Evolutionary conservation across 1,284 basidiomycete species (phyloP), one percentile per base, ranked within the genome.

Genomic region (Somion occarium): DNA sequence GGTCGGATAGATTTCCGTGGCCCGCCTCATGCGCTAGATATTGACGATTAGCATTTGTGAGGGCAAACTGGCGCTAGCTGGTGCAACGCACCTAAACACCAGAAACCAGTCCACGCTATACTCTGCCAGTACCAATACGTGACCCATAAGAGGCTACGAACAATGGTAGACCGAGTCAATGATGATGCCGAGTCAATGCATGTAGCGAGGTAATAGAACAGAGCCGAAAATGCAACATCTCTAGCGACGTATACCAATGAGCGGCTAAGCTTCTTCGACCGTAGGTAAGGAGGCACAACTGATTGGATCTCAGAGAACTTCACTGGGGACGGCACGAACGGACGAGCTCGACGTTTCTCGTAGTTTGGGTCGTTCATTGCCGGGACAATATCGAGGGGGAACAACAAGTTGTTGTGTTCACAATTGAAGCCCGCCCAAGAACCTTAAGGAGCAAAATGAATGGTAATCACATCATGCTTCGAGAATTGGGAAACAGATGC

Each of bases 81-180:
- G n/a, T n/a, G n/a, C n/a, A n/a, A 47, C 53, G 7, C 45, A 56
- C 74, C 76, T 53, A 80, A 63, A 59, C 75, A 77, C 76, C 76
- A 80, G 58, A 71, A 72, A 1, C 75, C 75, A 13, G 76, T 73
- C 23, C 84, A 78, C 46, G 83, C 79, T 44, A 88, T 70, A 46
- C 88, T 83, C 58, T 85, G 79, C 53, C 73, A 73, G 57, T 82
- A 67, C 72, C 78, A 80, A 71, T 91, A 91, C 9, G 69, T 53
- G 9, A 71, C 64, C 84, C 85, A 91, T 20, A 74, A 62, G 20
- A 70, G 76, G 82, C 55, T 74, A 74, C 24, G 73, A 61, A 15
- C 60, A 47, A 7, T 46, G 51, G 2, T 56, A 59, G 15, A 60
- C 46, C 13, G 45, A 27, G 19, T 56, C 53, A 20, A 68, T 65